Evolutionary conservation across 179 eudicot species (phyloP).

Genomic region (Silene noctiflora): DNA sequence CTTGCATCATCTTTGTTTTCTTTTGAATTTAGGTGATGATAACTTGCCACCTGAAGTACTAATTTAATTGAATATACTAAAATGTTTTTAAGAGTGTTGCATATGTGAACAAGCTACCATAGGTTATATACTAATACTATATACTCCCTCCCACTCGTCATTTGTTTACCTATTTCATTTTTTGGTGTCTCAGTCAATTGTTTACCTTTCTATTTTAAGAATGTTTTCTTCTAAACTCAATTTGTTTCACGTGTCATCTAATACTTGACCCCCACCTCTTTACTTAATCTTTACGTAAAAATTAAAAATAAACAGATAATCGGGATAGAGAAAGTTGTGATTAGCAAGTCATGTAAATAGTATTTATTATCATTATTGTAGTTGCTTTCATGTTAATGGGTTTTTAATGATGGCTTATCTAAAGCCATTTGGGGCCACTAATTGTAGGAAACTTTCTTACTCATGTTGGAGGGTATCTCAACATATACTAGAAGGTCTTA

Average conservation of each 20-base stretch:
- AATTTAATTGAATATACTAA: background rate
- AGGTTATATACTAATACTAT: conserved; percentile 15
- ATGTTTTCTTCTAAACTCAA: no score
- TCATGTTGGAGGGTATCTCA: conserved; percentile 30
- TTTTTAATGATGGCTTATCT: conserved; percentile 38
- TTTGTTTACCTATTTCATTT: no score
- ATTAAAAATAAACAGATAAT: no score
- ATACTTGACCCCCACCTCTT: no score
- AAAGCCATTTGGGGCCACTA: conserved; percentile 37
- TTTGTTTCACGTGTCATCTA: no score
- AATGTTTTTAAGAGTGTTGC: conserved; percentile 24
- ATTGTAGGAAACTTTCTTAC: conserved; percentile 41
- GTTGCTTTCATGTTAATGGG: conserved; percentile 36
- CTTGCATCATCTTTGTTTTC: conserved; percentile 30
- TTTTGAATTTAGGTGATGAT: conserved; percentile 12
- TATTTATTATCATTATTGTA: conserved; percentile 9
- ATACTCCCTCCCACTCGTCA: no score
- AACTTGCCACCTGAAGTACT: conserved; percentile 21
- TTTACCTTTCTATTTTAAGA: no score
- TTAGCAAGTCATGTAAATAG: conserved; percentile 25
- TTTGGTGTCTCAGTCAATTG: no score
- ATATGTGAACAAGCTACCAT: conserved; percentile 26
- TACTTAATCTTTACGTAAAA: no score
- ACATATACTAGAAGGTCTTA: no score
- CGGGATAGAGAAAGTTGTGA: no score